phyloP scores from a whole-genome alignment of 805 yeast species.

The Spathaspora boniae region DNA sequence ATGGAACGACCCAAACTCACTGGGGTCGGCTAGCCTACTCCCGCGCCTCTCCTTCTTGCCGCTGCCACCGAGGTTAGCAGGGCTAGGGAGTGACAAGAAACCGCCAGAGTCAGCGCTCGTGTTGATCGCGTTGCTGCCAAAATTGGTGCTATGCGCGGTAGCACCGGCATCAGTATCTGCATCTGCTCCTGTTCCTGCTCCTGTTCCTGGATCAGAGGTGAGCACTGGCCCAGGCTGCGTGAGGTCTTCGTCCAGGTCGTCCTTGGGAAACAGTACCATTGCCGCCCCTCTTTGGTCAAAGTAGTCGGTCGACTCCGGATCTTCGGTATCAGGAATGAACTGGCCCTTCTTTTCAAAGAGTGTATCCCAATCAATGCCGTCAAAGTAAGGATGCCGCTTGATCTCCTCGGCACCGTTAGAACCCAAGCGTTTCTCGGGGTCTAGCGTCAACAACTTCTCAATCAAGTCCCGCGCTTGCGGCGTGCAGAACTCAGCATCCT shows the following conservation, averaged over 20 bases:
- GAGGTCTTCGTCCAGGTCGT: constrained; percentile 24
- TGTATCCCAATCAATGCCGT: constrained; percentile 67
- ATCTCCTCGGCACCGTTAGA: constrained; percentile 77
- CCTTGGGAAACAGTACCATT: constrained; percentile 55
- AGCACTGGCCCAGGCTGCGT: too few relatives aligned
- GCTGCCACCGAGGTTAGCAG: not conserved
- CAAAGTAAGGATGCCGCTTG: constrained; percentile 73
- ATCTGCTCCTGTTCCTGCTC: too few relatives aligned
- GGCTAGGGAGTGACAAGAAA: constrained; percentile 4
- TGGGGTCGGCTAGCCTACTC: constrained; percentile 65
- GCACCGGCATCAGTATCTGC: too few relatives aligned
- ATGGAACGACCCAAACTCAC: constrained; percentile 89
- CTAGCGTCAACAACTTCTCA: constrained; percentile 52
- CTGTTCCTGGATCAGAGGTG: too few relatives aligned
- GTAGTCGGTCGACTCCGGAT: constrained; percentile 87
- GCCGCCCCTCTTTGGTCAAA: constrained; percentile 90
- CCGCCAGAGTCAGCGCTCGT: too few relatives aligned
- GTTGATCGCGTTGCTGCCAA: too few relatives aligned
- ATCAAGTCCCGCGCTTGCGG: constrained; percentile 76
- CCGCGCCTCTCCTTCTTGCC: constrained; percentile 64
- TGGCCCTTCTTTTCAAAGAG: constrained; percentile 71
- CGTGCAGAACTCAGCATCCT: constrained; percentile 49
- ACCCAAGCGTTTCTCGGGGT: constrained; percentile 72
- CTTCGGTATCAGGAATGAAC: constrained; percentile 73
- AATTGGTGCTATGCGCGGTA: too few relatives aligned